Percentiles rank a stretch among this genome's conserved stretches.
Conservation (phyloP, 1,284 basidiomycete species). For the Athelia sp. region DNA sequence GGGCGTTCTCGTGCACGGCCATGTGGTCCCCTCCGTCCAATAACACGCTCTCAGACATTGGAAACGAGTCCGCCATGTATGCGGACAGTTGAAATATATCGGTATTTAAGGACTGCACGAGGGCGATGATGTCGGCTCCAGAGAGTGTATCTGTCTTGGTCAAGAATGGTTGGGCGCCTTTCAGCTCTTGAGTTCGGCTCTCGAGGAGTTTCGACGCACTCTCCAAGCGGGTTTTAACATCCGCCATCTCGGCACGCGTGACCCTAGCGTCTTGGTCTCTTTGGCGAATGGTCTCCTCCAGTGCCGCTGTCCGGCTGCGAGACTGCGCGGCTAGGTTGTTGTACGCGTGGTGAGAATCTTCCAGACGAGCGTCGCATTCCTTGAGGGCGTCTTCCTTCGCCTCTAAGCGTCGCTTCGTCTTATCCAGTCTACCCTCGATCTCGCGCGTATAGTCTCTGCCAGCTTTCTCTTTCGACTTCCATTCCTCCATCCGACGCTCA, state of each 20-base stretch:
- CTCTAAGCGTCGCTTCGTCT: too few relatives aligned
- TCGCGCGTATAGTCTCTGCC: too few relatives aligned
- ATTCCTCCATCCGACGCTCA: too few relatives aligned
- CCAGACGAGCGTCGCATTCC: too few relatives aligned
- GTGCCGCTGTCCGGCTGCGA: not conserved
- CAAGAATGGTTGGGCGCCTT: slow-evolving; percentile 40
- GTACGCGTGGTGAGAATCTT: not conserved
- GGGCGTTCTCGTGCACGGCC: slow-evolving; percentile 23
- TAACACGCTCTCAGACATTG: slow-evolving; percentile 20
- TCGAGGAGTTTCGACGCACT: slow-evolving; percentile 27
- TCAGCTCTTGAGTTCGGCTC: slow-evolving; percentile 36
- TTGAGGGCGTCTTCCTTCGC: too few relatives aligned
- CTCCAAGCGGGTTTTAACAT: not conserved
- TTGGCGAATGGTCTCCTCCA: not conserved
- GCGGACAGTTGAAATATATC: slow-evolving; percentile 46
- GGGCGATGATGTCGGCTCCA: slow-evolving; percentile 39
- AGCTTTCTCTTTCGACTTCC: too few relatives aligned
- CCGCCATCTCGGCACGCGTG: not conserved
- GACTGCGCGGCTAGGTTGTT: too few relatives aligned
- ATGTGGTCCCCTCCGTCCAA: slow-evolving; percentile 22
- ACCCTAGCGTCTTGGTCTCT: not conserved
- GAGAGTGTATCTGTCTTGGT: slow-evolving; percentile 40
- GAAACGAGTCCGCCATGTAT: slow-evolving; percentile 41
- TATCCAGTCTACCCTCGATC: too few relatives aligned
- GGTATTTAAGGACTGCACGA: slow-evolving; percentile 40